A percentile compares a stretch with the other conserved stretches of the same genome.
Conservation (phyloP, 2,329 filamentous ascomycete genomes). For the Trichoderma lentiforme region DNA sequence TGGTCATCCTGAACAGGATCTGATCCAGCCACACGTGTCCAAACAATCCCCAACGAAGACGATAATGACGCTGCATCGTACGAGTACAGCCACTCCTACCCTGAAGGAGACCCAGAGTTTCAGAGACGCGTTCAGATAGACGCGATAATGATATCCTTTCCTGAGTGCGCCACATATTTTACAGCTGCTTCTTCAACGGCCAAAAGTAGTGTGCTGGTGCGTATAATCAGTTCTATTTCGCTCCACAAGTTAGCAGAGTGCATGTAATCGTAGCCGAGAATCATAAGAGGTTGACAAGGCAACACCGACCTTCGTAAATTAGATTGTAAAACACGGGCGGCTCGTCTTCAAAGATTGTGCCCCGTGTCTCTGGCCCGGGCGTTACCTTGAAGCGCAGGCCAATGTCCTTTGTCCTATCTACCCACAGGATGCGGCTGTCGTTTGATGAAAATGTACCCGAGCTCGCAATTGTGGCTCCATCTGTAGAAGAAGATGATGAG, state of each 20-base stretch:
- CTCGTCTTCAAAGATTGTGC: conserved; percentile 62
- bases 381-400: conserved; percentile 65
- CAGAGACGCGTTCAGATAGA: conserved; percentile 28
- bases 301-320: conserved; percentile 63
- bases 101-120: not conserved
- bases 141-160: conserved; percentile 66
- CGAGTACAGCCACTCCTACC: not conserved
- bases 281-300: not conserved
- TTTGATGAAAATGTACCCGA: conserved; percentile 1
- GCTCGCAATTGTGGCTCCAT: not conserved
- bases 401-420: conserved; percentile 58
- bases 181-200: conserved; percentile 62
- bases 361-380: conserved; percentile 33
- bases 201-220: conserved; percentile 60
- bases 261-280: not conserved
- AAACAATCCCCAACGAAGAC: not conserved
- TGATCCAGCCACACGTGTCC: not conserved
- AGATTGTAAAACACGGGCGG: conserved; percentile 66
- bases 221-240: conserved; percentile 61
- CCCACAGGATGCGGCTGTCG: conserved; percentile 58
- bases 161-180: conserved; percentile 56
- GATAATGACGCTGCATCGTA: not conserved
- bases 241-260: not conserved
- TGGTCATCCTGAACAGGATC: not conserved
- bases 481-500: not conserved